A percentile compares a stretch with the other conserved stretches of the same genome.
phyloP scores from a whole-genome alignment of 345 rosid species.

The Pistacia integerrima region DNA sequence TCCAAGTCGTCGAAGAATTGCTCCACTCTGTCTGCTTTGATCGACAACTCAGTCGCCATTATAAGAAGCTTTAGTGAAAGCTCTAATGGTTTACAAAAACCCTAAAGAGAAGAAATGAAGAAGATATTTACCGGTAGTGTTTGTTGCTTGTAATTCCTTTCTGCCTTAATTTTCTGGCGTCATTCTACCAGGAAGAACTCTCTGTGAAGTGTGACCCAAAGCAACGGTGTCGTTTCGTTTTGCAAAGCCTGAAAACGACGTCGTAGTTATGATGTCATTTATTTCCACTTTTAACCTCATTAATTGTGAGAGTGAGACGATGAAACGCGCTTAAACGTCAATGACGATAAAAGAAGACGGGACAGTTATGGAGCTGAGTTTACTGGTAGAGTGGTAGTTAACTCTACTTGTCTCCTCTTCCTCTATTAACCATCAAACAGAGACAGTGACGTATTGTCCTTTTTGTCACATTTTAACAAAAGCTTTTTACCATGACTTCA shows the following conservation, averaged over 20 bases:
- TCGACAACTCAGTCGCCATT: constrained; percentile 32
- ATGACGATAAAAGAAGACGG: no score
- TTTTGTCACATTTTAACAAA: no score
- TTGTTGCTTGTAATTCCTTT: background rate
- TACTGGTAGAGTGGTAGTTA: no score
- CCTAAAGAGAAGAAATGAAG: background rate
- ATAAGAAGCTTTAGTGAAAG: background rate
- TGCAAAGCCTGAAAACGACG: background rate
- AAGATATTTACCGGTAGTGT: background rate
- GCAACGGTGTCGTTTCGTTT: background rate
- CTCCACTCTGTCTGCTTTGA: constrained; percentile 38
- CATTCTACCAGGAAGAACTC: background rate
- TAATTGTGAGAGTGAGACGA: no score
- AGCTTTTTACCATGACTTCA: no score
- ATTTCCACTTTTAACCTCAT: no score
- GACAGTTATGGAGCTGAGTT: no score
- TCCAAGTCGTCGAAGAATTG: constrained; percentile 47
- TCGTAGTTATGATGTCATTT: no score
- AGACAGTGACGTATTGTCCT: no score
- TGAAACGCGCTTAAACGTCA: no score
- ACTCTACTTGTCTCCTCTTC: no score
- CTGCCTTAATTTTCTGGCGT: background rate
- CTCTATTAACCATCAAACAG: no score
- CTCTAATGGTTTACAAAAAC: background rate
- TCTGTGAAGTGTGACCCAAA: background rate